A percentile compares a stretch with the other conserved stretches of the same genome.
Evolutionary conservation across 2,329 filamentous ascomycete genomes (phyloP).

Genomic region (Talaromyces piceae): DNA sequence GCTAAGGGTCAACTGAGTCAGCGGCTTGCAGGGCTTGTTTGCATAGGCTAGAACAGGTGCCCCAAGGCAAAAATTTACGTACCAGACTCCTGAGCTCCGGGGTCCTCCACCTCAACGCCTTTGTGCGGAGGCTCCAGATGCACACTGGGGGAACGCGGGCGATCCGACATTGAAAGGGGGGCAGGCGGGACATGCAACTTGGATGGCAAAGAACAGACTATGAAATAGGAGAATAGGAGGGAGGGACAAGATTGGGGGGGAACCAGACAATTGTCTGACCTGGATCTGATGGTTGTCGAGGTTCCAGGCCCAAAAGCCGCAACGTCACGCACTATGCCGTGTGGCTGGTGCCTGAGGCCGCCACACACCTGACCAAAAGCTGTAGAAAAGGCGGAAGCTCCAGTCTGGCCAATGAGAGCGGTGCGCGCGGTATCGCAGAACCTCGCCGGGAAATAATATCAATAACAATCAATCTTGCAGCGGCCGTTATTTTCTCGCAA

Average conservation of each 20-base stretch:
- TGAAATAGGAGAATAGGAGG: conserved; percentile 5
- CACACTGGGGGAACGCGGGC: conserved; percentile 28
- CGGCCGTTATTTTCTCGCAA: background rate
- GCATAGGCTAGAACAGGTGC: background rate
- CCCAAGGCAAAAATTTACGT: conserved; percentile 17
- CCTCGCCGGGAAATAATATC: background rate
- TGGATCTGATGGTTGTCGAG: conserved; percentile 16
- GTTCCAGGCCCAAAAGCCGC: conserved; percentile 10
- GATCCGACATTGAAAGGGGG: conserved; percentile 30
- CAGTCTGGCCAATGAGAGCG: conserved; percentile 1
- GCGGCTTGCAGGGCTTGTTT: conserved; percentile 16
- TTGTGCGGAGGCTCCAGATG: conserved; percentile 48
- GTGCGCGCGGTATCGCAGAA: too few species aligned
- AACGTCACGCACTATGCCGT: background rate
- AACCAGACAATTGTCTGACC: background rate
- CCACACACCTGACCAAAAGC: conserved; percentile 8
- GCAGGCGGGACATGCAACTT: conserved; percentile 15
- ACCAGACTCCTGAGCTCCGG: conserved; percentile 51
- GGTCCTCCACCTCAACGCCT: conserved; percentile 49
- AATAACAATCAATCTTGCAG: background rate
- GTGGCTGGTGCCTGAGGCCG: conserved; percentile 11
- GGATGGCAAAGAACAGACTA: background rate
- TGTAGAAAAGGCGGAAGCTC: conserved; percentile 12
- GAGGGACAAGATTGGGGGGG: conserved; percentile 10
- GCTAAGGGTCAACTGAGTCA: conserved; percentile 26